These are phyloP conservation scores for Alternaria brassicicola DNA, from an alignment of 2,329 filamentous ascomycete genomes.

Conservation along the genomic window DNA sequence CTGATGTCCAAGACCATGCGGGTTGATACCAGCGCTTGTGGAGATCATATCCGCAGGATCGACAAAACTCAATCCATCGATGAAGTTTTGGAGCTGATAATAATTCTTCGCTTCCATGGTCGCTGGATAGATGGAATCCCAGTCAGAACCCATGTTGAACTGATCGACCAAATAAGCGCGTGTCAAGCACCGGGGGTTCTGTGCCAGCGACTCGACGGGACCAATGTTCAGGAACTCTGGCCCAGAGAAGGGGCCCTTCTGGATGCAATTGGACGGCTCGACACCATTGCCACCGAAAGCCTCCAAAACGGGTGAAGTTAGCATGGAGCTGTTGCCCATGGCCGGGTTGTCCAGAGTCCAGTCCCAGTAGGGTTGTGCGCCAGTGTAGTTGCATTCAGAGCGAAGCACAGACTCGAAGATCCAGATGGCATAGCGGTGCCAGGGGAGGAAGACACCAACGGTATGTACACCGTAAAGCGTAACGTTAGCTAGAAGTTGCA, in stretches of 20 bases:
- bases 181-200: neutral
- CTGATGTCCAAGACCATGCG: neutral
- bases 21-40: neutral
- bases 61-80: neutral
- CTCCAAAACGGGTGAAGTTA: neutral
- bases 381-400: neutral
- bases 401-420: neutral
- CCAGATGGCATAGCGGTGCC: conserved; percentile 1
- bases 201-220: neutral
- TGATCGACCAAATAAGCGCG: neutral
- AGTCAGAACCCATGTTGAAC: neutral
- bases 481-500: neutral
- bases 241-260: neutral
- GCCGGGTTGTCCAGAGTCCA: neutral
- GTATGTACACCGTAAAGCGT: neutral
- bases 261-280: neutral
- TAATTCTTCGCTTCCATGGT: neutral
- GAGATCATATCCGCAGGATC: neutral
- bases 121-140: neutral
- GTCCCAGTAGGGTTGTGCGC: neutral
- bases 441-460: neutral
- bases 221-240: neutral
- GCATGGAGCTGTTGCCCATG: neutral
- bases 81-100: neutral
- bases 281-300: neutral